Base-by-base conservation (phyloP, 2,329 filamentous ascomycete species). In the Beauveria sp. region DNA sequence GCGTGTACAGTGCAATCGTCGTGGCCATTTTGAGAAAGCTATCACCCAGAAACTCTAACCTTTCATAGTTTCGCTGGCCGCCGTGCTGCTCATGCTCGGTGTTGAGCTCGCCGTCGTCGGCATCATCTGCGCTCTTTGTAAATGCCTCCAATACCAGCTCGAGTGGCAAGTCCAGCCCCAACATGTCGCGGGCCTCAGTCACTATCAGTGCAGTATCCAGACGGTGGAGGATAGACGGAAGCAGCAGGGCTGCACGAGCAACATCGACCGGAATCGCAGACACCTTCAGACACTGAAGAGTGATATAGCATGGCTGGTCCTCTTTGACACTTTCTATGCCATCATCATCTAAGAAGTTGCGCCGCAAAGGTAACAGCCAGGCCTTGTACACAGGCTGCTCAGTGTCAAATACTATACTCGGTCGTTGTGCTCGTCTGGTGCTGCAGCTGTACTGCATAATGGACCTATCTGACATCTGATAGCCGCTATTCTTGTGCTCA, bases 11-110 rank as follows among this genome's bases (percentile, higher is more conserved):
- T 0, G 92, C 87, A 59, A 99, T 92, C 0, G 93, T 93, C 0
- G 93, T 97, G 12, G 90, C 91, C 87, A 97, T 93, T 75, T 99
- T 99, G 63, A 99, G 80, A 69, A 97, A 96, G 40, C 88, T 90
- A 72, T 99, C 95, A 0, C 95, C 95, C 2, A 98, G 80, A 63
- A 97, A 96, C 69, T 99, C 95, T 0, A 98, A 81, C 14, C 95
- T 85, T 73, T 99, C 95, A 69, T 99, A 99, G 67, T 98, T 98
- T 45, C 88, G 38, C n/a, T 38, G 48, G 16, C 24, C 88, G 1
- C 92, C 91, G 91, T 96, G 96, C 3, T 92, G 93, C 53, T 83
- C 79, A 67, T 92, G 89, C 52, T 93, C 86, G 66, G 92, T 90
- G 58, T 91, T 75, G 45, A 89, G 84, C 62, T 88, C 81, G 40